Conservation (phyloP, 225 moss, liverwort and hornwort species). For the Anthoceros angustus region DNA sequence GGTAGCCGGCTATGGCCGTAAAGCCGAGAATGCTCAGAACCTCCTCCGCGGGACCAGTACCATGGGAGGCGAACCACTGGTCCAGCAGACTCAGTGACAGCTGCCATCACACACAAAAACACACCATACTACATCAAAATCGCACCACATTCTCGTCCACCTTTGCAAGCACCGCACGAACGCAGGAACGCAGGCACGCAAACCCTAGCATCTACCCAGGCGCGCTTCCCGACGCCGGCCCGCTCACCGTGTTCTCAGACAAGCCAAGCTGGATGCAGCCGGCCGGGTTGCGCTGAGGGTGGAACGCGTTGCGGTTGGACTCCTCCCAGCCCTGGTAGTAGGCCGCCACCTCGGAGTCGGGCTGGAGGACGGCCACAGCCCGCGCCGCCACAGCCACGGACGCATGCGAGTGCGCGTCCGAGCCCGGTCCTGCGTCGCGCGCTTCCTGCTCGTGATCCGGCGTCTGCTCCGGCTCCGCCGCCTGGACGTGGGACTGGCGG, state of each 20-base stretch:
- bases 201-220: not conserved
- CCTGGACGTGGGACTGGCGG: not conserved
- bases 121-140: not conserved
- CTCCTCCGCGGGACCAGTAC: constrained; percentile 19
- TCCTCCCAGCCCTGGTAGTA: constrained; percentile 46
- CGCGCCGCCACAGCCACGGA: constrained; percentile 18
- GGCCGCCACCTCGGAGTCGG: constrained; percentile 18
- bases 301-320: constrained; percentile 33
- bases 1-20: constrained; percentile 52
- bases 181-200: not conserved
- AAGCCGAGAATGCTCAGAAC: constrained; percentile 40
- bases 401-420: not conserved
- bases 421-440: not conserved
- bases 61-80: constrained; percentile 51
- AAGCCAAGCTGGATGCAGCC: constrained; percentile 85
- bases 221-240: not conserved
- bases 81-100: constrained; percentile 66
- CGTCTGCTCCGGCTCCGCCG: not conserved
- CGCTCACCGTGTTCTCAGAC: constrained; percentile 63
- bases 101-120: constrained; percentile 25
- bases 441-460: not conserved
- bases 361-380: constrained; percentile 15
- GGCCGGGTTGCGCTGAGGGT: constrained; percentile 33
- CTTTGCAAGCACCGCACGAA: not conserved
- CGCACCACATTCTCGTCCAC: not conserved